Evolutionary conservation across 192 early-diverging fungal genomes (phyloP).

Genomic region (Coemansia sp.): DNA sequence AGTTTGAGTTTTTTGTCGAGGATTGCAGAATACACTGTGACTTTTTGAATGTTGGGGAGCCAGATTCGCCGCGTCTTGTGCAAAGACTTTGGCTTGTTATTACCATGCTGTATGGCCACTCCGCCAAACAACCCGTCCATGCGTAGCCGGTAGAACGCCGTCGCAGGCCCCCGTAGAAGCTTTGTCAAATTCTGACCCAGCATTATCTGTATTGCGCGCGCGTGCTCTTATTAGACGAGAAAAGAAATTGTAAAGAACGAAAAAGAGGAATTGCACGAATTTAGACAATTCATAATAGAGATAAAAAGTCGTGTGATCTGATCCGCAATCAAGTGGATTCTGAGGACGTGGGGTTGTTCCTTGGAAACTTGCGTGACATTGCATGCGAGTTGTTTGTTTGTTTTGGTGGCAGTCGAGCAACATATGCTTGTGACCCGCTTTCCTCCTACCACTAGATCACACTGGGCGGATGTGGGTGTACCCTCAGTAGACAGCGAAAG

Average conservation of each 20-base stretch:
- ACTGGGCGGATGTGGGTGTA: not conserved
- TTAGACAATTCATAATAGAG: not conserved
- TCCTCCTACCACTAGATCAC: not conserved
- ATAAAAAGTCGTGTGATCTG: not conserved
- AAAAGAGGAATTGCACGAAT: not conserved
- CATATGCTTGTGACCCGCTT: not conserved
- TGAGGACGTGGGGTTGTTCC: not conserved
- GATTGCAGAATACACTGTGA: conserved; percentile 66
- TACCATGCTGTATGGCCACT: conserved; percentile 36
- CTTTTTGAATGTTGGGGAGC: conserved; percentile 75
- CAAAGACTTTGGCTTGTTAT: conserved; percentile 61
- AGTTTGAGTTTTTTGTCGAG: conserved; percentile 61
- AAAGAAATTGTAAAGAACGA: not conserved
- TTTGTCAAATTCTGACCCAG: conserved; percentile 14
- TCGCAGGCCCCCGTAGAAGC: conserved; percentile 31
- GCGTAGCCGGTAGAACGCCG: conserved; percentile 38
- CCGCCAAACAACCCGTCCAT: conserved; percentile 50
- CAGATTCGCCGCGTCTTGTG: conserved; percentile 77
- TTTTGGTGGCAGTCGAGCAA: not conserved
- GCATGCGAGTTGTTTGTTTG: not conserved
- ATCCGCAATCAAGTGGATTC: not conserved
- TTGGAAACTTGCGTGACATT: no score
- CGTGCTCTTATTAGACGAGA: not conserved
- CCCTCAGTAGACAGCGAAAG: not conserved
- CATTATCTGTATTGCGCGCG: conserved; percentile 8